Evolutionary conservation across 129 eudicot species (phyloP), one percentile per base, ranked within the genome.

Genomic region (carrot (Daucus carota)): DNA sequence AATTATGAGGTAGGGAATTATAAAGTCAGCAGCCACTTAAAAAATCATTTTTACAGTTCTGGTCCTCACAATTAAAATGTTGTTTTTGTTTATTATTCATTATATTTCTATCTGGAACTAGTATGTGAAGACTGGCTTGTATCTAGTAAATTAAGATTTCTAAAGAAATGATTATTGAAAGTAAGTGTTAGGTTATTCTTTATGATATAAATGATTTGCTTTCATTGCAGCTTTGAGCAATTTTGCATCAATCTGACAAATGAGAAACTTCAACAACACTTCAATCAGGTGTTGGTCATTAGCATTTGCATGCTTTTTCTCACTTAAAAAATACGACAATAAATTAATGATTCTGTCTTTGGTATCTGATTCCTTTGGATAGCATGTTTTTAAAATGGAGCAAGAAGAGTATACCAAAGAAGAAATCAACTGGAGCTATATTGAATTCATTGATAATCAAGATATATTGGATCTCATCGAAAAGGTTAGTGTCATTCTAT

Each of bases 351-450:
- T 68, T 68, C 67, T 14, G 66, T 69, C 68, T 60, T 45, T 32
- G 47, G 66, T 22, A 11, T 40, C 28, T 75, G 29, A 20, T 69
- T 72, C 76, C 81, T 66, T 80, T 88, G 82, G 68, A 57, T 96
- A 95, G 99, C 99, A 95, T 81, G 97, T 95, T 40, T 95, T 95
- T 50, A 95, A 95, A 81, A 92, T 95, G 99, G 99, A 95, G 86
- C 99, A 95, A 89, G 99, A 95, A 75, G 99, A 95, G 81, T 95
- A 95, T 72, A 92, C 97, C 22, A 95, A 89, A 81, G 99, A 95
- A 87, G 97, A 95, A 81, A 95, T 95, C 50, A 76, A 89, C 78
- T 95, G 99, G 99, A 95, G 99, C 88, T 95, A 95, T 88, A 95
- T 95, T 78, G 97, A 95, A 65, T 95, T 95, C 75, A 81, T 95